phyloP scores from a whole-genome alignment of 805 yeast genomes.

The Blastobotrys americana region DNA sequence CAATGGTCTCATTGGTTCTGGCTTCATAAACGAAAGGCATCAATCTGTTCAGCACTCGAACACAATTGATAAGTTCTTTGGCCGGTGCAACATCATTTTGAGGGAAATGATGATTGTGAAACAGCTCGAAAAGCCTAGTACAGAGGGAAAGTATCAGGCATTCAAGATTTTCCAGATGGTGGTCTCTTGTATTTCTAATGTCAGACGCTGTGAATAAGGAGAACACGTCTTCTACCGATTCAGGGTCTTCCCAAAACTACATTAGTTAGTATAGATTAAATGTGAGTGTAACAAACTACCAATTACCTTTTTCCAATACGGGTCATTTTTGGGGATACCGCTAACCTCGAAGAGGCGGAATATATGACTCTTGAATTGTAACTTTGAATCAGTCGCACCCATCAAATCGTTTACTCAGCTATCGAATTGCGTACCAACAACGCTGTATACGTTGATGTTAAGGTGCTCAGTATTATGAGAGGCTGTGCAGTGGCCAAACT shows the following conservation, averaged over 20 bases:
- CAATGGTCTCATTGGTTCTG: constrained; percentile 25
- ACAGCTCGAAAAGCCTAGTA: constrained; percentile 29
- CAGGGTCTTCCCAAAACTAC: constrained; percentile 44
- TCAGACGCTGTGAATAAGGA: constrained; percentile 51
- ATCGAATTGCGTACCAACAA: too few species aligned
- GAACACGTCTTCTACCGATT: constrained; percentile 49
- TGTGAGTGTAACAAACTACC: neutral
- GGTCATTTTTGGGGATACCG: constrained; percentile 31
- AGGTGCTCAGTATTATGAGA: too few species aligned
- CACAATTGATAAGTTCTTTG: constrained; percentile 47
- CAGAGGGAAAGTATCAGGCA: constrained; percentile 41
- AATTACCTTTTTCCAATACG: constrained; percentile 36
- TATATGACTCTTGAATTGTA: constrained; percentile 53
- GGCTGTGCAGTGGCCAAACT: too few species aligned
- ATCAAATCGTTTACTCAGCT: too few species aligned
- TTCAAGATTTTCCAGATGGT: constrained; percentile 51
- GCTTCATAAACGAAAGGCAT: constrained; percentile 64
- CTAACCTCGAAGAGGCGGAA: constrained; percentile 37
- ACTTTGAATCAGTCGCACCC: constrained; percentile 71
- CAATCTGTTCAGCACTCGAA: constrained; percentile 56
- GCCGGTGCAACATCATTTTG: constrained; percentile 23
- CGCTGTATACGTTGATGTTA: too few species aligned
- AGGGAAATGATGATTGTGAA: constrained; percentile 26
- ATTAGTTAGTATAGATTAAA: neutral
- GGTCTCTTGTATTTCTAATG: constrained; percentile 50